Evolutionary conservation across 1,139 yeast species (phyloP).

Genomic region (Candida glucosophila): DNA sequence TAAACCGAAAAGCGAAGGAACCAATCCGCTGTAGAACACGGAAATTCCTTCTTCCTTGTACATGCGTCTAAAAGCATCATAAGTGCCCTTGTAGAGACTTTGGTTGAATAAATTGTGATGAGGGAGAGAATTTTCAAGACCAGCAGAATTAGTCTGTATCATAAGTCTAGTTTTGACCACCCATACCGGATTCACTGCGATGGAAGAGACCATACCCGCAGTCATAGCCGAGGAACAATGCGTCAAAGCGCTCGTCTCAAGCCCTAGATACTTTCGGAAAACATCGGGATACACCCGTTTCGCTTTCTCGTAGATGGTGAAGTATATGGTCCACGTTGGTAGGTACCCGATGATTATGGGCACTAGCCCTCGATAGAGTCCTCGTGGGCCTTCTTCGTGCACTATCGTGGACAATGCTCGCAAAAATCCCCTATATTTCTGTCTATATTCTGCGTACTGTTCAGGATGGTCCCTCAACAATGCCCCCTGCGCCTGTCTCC

Average conservation of each 20-base stretch:
- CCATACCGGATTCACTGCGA: slow-evolving; percentile 95
- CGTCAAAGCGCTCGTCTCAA: slow-evolving; percentile 40
- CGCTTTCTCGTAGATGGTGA: slow-evolving; percentile 77
- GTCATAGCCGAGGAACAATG: slow-evolving; percentile 79
- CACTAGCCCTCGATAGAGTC: slow-evolving; percentile 82
- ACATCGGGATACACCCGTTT: slow-evolving; percentile 35
- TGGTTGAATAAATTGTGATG: too few species aligned
- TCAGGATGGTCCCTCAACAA: too few species aligned
- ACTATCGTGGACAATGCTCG: slow-evolving; percentile 53
- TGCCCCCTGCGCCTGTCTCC: slow-evolving; percentile 38
- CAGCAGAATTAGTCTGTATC: slow-evolving; percentile 52
- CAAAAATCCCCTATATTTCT: too few species aligned
- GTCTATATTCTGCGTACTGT: too few species aligned
- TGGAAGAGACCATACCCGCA: slow-evolving; percentile 83
- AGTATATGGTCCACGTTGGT: slow-evolving; percentile 97
- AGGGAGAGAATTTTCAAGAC: too few species aligned
- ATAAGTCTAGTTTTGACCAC: slow-evolving; percentile 89
- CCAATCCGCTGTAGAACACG: slow-evolving; percentile 85
- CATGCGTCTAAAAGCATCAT: slow-evolving; percentile 80
- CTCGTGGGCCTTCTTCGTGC: slow-evolving; percentile 70
- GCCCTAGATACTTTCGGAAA: slow-evolving; percentile 17
- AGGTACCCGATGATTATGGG: slow-evolving; percentile 91
- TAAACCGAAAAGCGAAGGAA: slow-evolving; percentile 85
- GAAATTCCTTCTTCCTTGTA: slow-evolving; percentile 66
- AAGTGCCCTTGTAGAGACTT: slow-evolving; percentile 61